These are phyloP conservation scores for Apium graveolens DNA, from an alignment of 129 eudicot species.

Conservation along the genomic window DNA sequence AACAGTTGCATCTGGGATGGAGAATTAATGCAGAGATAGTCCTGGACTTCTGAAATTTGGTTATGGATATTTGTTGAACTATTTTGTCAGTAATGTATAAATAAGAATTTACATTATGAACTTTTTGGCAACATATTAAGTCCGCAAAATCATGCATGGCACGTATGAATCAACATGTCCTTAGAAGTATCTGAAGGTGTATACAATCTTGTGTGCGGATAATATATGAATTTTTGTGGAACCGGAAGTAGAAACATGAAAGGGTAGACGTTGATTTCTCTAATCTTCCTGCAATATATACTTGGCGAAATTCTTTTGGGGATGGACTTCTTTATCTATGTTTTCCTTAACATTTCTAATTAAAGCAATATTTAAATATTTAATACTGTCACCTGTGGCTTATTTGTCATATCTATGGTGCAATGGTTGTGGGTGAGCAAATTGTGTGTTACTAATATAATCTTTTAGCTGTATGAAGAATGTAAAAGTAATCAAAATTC, in stretches of 20 bases:
- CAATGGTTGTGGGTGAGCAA: not conserved
- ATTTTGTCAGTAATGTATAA: not conserved
- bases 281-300: not conserved
- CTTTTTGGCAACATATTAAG: not conserved
- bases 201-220: not conserved
- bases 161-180: not conserved
- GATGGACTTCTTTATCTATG: not conserved
- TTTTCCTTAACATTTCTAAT: not conserved
- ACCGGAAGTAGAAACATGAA: not conserved
- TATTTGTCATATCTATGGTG: not conserved
- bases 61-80: not conserved
- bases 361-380: not conserved
- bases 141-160: not conserved
- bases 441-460: not conserved
- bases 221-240: not conserved
- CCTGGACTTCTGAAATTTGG: not conserved
- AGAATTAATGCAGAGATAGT: not conserved
- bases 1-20: not conserved
- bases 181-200: not conserved
- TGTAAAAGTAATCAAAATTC: no score
- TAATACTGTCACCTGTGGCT: not conserved
- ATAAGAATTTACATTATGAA: not conserved
- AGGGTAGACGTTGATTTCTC: not conserved
- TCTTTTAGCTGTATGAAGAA: not conserved
- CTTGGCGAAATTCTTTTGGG: not conserved